Evolutionary conservation across 1,139 yeast genomes (phyloP), one percentile per base, ranked within the genome.

Genomic region (Yamadazyma triangularis): DNA sequence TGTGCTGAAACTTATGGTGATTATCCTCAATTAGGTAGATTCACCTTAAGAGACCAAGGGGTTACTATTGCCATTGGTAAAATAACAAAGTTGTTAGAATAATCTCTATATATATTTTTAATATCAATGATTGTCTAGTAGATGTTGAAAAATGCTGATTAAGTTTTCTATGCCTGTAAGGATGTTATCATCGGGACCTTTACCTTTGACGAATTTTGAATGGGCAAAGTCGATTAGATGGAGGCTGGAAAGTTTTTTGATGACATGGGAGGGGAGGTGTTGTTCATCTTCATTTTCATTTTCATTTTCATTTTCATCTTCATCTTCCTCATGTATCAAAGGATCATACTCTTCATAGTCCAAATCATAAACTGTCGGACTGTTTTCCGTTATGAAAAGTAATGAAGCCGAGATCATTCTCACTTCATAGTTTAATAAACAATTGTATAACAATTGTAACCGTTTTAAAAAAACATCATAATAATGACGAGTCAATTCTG

Each of bases 31-130:
- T 75, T 91, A 51, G 99, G 98, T 57, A 82, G 99, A 64, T 91
- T 91, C 60, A 91, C 98, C 24, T 76, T 91, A 60, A 87, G 99
- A 73, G 98, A 91, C 63, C 97, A 91, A 68, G 98, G 98, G 56
- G 79, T 79, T 42, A 91, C 98, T 34, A 88, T 91, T 62, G 99
- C 98, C 44, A 93, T 91, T 62, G 99, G 99, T 64, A 89, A 89
- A 67, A 87, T 91, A 51, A 79, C 87, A 36, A 83, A 82, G 60
- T 66, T 83, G 45, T 69, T 82, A 53, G 58, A 58, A 40, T 34
- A 34, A 16, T 5, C 10, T 16, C 8, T 19, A 10, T 14, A 24
- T 26, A 25, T 29, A n/a, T 24, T 13, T 14, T 28, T 4, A 10
- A n/a, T 8, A 11, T 26, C 12, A 4, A 9, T 19, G 8, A 16